A percentile compares a stretch with the other conserved stretches of the same genome.
Evolutionary conservation across 192 early-diverging fungal genomes (phyloP).

Genomic region (Dispira parvispora): DNA sequence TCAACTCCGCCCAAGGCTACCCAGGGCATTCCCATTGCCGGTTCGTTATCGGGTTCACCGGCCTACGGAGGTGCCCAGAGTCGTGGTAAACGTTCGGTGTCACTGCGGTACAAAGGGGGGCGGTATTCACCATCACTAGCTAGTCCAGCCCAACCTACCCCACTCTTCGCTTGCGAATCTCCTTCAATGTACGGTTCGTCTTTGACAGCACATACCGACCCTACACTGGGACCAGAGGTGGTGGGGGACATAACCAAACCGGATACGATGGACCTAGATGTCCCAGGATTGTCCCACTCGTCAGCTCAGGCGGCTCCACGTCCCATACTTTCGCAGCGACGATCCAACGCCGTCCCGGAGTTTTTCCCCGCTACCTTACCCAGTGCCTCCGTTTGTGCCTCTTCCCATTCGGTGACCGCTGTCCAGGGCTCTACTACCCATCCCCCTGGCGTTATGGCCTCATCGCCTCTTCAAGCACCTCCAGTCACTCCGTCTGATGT

Average conservation of each 20-base stretch:
- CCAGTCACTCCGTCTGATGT: not conserved
- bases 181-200: constrained; percentile 8
- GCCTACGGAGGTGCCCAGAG: not conserved
- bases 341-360: constrained; percentile 7
- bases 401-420: constrained; percentile 1
- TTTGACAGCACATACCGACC: not conserved
- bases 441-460: not conserved
- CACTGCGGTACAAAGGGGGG: constrained; percentile 8
- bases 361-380: constrained; percentile 5
- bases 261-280: not conserved
- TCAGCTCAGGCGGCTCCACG: constrained; percentile 1
- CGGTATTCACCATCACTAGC: constrained; percentile 5
- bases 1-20: not conserved
- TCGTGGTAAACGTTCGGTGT: constrained; percentile 1
- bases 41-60: not conserved
- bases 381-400: not conserved
- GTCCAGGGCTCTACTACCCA: not conserved
- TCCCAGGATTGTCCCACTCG: not conserved
- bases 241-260: not conserved
- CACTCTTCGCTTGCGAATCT: constrained; percentile 5
- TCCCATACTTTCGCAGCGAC: not conserved
- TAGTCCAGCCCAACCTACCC: not conserved
- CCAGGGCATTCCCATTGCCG: not conserved
- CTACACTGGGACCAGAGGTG: not conserved
- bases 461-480: not conserved